A percentile compares a stretch with the other conserved stretches of the same genome.
Evolutionary conservation across 2,329 filamentous ascomycete genomes (phyloP).

Genomic region (Arthrobotrys sinensis): DNA sequence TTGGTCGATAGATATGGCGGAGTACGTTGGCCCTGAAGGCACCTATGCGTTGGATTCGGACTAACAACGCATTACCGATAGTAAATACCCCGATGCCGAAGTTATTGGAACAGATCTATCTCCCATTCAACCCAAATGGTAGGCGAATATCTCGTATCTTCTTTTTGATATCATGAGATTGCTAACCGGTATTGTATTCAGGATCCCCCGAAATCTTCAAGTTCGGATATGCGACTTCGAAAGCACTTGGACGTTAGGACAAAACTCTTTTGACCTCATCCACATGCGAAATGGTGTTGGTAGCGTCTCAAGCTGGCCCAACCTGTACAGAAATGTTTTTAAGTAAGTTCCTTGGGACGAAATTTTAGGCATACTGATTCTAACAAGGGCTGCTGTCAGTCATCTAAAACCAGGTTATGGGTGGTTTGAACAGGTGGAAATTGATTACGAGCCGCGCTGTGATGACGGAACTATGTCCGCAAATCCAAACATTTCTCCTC

Average conservation of each 20-base stretch:
- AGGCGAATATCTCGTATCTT: neutral
- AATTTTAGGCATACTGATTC: neutral
- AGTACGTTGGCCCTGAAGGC: conserved; percentile 71
- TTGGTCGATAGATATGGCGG: conserved; percentile 89
- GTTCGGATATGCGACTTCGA: conserved; percentile 85
- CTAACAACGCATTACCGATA: conserved; percentile 65
- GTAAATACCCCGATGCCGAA: conserved; percentile 73
- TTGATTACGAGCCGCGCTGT: conserved; percentile 83
- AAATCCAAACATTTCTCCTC: conserved; percentile 69
- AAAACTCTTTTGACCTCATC: conserved; percentile 84
- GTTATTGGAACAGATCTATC: conserved; percentile 68
- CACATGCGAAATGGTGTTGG: conserved; percentile 85
- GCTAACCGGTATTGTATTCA: conserved; percentile 67
- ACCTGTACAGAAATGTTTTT: conserved; percentile 80
- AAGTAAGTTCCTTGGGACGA: conserved; percentile 70
- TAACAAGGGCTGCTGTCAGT: conserved; percentile 67
- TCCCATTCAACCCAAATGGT: conserved; percentile 67
- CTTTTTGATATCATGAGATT: neutral
- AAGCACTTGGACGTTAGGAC: conserved; percentile 78
- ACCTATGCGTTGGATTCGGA: conserved; percentile 49
- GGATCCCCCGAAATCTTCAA: conserved; percentile 76
- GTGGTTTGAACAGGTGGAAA: conserved; percentile 87
- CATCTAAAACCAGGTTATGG: conserved; percentile 84
- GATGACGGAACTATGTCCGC: conserved; percentile 76
- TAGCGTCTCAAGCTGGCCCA: conserved; percentile 81